These are phyloP conservation scores for Sporothrix variecibatus DNA, from an alignment of 2,329 filamentous ascomycete genomes.

Conservation along the genomic window DNA sequence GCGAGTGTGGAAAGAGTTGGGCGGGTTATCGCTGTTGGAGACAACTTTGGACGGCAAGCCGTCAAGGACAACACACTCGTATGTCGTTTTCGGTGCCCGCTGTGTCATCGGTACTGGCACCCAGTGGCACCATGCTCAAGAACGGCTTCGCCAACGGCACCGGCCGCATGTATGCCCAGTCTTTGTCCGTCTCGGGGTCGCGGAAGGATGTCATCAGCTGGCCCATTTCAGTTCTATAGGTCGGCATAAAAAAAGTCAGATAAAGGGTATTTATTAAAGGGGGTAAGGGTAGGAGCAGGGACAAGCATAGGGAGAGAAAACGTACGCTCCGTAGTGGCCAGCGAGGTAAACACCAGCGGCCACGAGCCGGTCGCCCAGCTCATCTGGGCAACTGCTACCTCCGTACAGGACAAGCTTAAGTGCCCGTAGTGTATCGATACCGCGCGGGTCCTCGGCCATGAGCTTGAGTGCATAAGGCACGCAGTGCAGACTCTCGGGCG, in stretches of 20 bases:
- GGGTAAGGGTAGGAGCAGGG: conserved; percentile 33
- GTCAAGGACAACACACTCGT: conserved; percentile 42
- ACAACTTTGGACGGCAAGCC: conserved; percentile 42
- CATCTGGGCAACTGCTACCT: conserved; percentile 61
- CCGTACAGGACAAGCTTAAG: conserved; percentile 59
- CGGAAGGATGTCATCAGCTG: conserved; percentile 63
- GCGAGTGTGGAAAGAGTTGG: conserved; percentile 41
- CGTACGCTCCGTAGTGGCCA: conserved; percentile 56
- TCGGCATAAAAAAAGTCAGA: neutral
- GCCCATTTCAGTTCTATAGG: conserved; percentile 55
- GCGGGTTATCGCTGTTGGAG: conserved; percentile 31
- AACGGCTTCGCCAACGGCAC: conserved; percentile 41
- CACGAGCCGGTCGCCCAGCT: conserved; percentile 57
- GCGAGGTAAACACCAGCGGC: conserved; percentile 56
- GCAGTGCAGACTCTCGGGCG: conserved; percentile 56
- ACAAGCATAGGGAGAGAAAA: conserved; percentile 32
- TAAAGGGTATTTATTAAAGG: neutral
- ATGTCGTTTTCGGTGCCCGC: conserved; percentile 31
- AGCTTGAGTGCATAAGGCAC: conserved; percentile 68
- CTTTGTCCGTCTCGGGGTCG: conserved; percentile 50
- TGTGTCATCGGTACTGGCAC: conserved; percentile 36
- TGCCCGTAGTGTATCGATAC: conserved; percentile 48
- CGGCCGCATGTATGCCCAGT: conserved; percentile 61
- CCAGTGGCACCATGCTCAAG: conserved; percentile 36
- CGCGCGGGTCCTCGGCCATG: conserved; percentile 58